Percentiles rank a stretch among this genome's conserved stretches.
Conservation (phyloP, 441 rosid genomes). For the Eruca vesicaria region DNA sequence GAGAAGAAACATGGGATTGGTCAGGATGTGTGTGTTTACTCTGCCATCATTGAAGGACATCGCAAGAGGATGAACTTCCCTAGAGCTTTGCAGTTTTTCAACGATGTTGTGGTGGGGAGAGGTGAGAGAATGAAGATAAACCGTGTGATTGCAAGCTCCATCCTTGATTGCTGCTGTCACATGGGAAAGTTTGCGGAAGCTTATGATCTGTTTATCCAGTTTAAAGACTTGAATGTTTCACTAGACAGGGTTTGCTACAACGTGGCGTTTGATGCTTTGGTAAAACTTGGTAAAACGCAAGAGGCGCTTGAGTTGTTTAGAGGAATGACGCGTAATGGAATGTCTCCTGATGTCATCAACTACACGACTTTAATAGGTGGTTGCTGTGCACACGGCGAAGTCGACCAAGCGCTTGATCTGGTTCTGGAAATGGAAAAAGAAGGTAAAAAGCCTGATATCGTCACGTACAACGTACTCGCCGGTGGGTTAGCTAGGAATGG, state of each 20-base stretch:
- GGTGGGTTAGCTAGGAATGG: not conserved
- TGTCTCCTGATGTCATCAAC: not conserved
- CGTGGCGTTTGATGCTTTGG: slow-evolving; percentile 52
- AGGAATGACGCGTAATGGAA: not conserved
- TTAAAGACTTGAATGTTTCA: slow-evolving; percentile 38
- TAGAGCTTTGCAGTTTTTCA: slow-evolving; percentile 45
- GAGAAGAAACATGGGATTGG: slow-evolving; percentile 42
- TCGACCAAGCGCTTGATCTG: not conserved
- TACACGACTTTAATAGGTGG: not conserved
- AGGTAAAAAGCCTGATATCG: not conserved
- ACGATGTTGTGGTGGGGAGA: slow-evolving; percentile 41
- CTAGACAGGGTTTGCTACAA: slow-evolving; percentile 59
- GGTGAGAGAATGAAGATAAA: slow-evolving; percentile 44
- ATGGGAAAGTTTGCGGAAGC: slow-evolving; percentile 43
- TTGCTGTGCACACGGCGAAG: not conserved
- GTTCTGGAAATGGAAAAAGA: not conserved
- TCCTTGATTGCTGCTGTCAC: slow-evolving; percentile 53
- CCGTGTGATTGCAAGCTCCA: slow-evolving; percentile 46
- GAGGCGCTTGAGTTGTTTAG: slow-evolving; percentile 35
- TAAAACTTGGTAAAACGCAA: slow-evolving; percentile 60
- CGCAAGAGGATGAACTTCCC: slow-evolving; percentile 45
- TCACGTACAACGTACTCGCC: not conserved
- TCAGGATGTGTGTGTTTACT: slow-evolving; percentile 49
- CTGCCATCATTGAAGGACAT: slow-evolving; percentile 49
- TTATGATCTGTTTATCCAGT: slow-evolving; percentile 38